These are phyloP conservation scores for Telopea speciosissima DNA, from an alignment of 177 flowering plant genomes.

Conservation along the genomic window DNA sequence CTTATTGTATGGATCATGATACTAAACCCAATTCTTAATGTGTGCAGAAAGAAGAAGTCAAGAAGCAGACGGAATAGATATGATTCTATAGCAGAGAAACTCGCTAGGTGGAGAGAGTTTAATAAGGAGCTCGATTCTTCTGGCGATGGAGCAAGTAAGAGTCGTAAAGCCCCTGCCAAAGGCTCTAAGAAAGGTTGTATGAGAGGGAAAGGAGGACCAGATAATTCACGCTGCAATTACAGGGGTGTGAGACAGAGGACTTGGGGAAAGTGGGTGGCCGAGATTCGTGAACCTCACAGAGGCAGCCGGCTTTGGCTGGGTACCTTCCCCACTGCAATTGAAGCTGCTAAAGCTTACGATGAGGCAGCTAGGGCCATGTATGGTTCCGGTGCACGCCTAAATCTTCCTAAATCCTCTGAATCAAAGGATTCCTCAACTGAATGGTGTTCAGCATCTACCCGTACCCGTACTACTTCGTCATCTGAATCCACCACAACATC, in stretches of 20 bases:
- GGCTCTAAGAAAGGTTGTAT: slow-evolving; percentile 75
- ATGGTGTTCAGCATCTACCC: not conserved
- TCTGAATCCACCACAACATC: slow-evolving; percentile 29
- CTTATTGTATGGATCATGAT: slow-evolving; percentile 9
- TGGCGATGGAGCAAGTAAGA: slow-evolving; percentile 18
- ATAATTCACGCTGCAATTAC: slow-evolving; percentile 37
- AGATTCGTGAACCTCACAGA: slow-evolving; percentile 50
- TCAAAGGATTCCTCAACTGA: slow-evolving; percentile 6
- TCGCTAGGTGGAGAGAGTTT: slow-evolving; percentile 52
- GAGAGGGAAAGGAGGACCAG: slow-evolving; percentile 73
- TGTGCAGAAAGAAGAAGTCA: slow-evolving; percentile 41
- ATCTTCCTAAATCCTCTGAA: slow-evolving; percentile 23
- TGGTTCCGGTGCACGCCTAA: slow-evolving; percentile 41
- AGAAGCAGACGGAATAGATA: slow-evolving; percentile 37
- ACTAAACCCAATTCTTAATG: slow-evolving; percentile 12
- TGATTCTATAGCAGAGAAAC: slow-evolving; percentile 41
- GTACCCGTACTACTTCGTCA: slow-evolving; percentile 8
- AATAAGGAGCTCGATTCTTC: slow-evolving; percentile 20
- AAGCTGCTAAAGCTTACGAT: slow-evolving; percentile 54
- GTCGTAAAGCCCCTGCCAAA: slow-evolving; percentile 42
- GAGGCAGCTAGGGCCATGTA: slow-evolving; percentile 56
- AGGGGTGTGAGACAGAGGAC: slow-evolving; percentile 57
- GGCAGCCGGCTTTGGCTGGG: slow-evolving; percentile 59
- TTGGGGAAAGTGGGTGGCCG: slow-evolving; percentile 72
- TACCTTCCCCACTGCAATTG: slow-evolving; percentile 36